Evolutionary conservation across 331 rosid species (phyloP).

Genomic region (Pyrus hybrid): DNA sequence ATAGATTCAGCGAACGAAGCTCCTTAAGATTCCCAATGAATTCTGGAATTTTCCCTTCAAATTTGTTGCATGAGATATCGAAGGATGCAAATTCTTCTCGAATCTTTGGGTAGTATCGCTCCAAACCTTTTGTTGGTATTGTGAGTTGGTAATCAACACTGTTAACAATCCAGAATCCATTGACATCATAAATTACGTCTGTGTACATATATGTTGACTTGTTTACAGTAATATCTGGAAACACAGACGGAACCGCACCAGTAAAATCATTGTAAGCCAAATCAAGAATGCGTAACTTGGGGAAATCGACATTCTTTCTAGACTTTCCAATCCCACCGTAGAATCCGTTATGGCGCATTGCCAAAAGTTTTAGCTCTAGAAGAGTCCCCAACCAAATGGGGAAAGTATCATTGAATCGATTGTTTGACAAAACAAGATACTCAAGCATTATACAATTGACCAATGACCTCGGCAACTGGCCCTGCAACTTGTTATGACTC

Average conservation of each 20-base stretch:
- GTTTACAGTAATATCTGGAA: neutral
- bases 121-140: neutral
- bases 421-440: neutral
- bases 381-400: neutral
- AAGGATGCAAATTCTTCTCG: neutral
- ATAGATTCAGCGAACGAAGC: neutral
- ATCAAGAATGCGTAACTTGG: neutral
- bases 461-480: neutral
- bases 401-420: neutral
- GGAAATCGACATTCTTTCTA: neutral
- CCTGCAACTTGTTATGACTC: neutral
- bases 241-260: neutral
- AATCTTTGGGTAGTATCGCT: neutral
- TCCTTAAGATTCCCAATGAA: slow-evolving; percentile 1
- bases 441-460: neutral
- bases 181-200: neutral
- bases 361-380: too few relatives aligned
- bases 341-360: too few relatives aligned
- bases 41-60: too few relatives aligned
- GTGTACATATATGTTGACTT: neutral
- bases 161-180: accelerated
- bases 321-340: neutral
- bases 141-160: neutral
- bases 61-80: slow-evolving; percentile 8
- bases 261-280: neutral